Evolutionary conservation across 805 yeast species (phyloP), one percentile per base, ranked within the genome.

Genomic region (Yamadazyma ubonensis): DNA sequence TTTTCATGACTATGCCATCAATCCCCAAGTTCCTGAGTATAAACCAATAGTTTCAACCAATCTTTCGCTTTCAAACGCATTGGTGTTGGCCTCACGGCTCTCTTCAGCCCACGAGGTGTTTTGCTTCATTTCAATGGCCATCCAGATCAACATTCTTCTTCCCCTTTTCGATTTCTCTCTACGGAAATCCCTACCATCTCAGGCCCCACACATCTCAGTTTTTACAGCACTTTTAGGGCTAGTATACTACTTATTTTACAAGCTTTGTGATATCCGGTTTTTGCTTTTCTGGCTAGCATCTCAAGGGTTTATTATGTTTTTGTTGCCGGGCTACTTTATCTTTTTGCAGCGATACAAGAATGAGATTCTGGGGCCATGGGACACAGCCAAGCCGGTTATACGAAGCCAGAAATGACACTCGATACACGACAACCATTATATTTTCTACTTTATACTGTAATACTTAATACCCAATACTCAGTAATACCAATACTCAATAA

Each of bases 291-390:
- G 91, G 86, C 20, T 73, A 2, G 37, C 63, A 1, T 53, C 75
- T 5, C 79, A 79, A 41, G 49, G 70, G 0, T 53, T 67, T 29
- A 73, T 86, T 1, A 58, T 71, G 2, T 60, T 83, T 6, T 65
- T 77, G 1, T 73, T 86, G 16, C 96, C 96, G 2, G 70, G 73
- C 36, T 82, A 86, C 63, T 83, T 86, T 51, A 61, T 86, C 34
- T 72, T 71, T 21, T 63, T 88, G 28, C 96, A 87, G 54, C 76
- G 78, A 58, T 86, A 86, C 57, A 87, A 87, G 59, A 86, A 81
- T 55, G 96, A 86, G 58, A 66, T 87, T 38, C 90, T 85, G 58
- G 96, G 96, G 0, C 96, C 96, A 1, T 87, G 96, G 96, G 96
- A 87, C 57, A 79, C 84, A 1, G 96, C 95, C 5, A 79, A 76